These are phyloP conservation scores for Sclerotinia minor DNA, from an alignment of 2,329 filamentous ascomycete genomes.

Conservation along the genomic window DNA sequence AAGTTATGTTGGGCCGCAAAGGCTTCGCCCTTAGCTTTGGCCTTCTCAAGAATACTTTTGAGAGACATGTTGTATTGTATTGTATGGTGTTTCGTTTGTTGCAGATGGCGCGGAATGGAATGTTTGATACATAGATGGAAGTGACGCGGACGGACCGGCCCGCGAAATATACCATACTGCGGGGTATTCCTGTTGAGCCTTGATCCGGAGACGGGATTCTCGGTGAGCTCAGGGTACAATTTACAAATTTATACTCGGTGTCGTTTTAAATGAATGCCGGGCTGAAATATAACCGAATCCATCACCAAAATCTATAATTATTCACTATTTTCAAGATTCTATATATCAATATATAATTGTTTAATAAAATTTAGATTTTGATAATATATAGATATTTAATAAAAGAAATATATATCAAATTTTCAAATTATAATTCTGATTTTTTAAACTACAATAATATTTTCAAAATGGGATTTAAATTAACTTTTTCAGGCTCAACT, in stretches of 20 bases:
- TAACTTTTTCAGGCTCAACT: too few relatives aligned
- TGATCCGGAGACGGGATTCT: neutral
- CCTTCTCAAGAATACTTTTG: conserved; percentile 33
- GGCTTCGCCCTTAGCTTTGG: conserved; percentile 33
- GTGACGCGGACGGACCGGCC: neutral
- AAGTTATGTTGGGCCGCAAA: conserved; percentile 30
- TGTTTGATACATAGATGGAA: neutral
- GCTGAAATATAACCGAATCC: too few relatives aligned
- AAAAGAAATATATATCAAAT: too few relatives aligned
- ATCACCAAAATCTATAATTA: too few relatives aligned
- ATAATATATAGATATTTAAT: too few relatives aligned
- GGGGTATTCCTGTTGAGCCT: neutral
- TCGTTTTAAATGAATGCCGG: too few relatives aligned
- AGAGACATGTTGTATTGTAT: conserved; percentile 30
- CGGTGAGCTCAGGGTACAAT: neutral
- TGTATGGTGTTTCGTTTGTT: neutral
- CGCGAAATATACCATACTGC: neutral
- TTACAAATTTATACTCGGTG: neutral
- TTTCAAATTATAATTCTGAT: too few relatives aligned
- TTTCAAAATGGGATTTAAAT: too few relatives aligned
- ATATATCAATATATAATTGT: too few relatives aligned
- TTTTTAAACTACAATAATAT: too few relatives aligned
- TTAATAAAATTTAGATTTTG: too few relatives aligned
- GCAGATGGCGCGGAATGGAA: neutral
- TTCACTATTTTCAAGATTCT: too few relatives aligned